Evolutionary conservation across 441 rosid genomes (phyloP).

Genomic region (Cnidoscolus chayamansa): DNA sequence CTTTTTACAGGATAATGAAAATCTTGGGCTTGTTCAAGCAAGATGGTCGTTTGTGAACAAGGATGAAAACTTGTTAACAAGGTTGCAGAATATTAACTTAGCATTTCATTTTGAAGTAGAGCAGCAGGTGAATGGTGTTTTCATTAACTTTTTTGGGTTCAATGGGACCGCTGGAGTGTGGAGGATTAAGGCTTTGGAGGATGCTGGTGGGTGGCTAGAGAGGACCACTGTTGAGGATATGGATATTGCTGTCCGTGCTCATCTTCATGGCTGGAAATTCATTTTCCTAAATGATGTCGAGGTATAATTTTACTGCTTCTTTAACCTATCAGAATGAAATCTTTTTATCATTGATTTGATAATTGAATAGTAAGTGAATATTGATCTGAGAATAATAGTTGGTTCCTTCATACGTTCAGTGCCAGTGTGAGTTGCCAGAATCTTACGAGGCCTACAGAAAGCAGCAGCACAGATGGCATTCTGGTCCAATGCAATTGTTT

Average conservation of each 20-base stretch:
- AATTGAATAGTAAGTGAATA: neutral
- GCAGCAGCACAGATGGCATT: conserved; percentile 97
- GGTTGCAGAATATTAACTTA: conserved; percentile 85
- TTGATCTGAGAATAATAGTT: conserved; percentile 10
- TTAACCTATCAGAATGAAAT: neutral
- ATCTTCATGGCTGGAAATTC: conserved; percentile 87
- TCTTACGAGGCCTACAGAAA: conserved; percentile 94
- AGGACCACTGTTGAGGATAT: conserved; percentile 97
- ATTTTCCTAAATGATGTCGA: conserved; percentile 81
- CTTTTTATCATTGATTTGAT: conserved; percentile 1
- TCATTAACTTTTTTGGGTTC: conserved; percentile 85
- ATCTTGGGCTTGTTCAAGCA: conserved; percentile 81
- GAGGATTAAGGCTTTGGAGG: conserved; percentile 94
- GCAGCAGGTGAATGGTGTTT: conserved; percentile 89
- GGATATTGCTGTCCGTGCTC: conserved; percentile 98
- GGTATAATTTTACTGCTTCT: conserved; percentile 37
- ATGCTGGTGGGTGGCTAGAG: conserved; percentile 97
- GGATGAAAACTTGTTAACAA: conserved; percentile 82
- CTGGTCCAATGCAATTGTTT: conserved; percentile 96
- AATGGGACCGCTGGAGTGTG: conserved; percentile 97
- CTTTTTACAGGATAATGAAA: conserved; percentile 64
- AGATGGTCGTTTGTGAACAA: conserved; percentile 95
- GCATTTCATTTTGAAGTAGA: conserved; percentile 94
- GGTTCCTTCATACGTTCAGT: conserved; percentile 41
- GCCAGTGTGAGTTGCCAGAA: conserved; percentile 91